Conservation (phyloP, 1,284 basidiomycete genomes). For the Earliella scabrosa region DNA sequence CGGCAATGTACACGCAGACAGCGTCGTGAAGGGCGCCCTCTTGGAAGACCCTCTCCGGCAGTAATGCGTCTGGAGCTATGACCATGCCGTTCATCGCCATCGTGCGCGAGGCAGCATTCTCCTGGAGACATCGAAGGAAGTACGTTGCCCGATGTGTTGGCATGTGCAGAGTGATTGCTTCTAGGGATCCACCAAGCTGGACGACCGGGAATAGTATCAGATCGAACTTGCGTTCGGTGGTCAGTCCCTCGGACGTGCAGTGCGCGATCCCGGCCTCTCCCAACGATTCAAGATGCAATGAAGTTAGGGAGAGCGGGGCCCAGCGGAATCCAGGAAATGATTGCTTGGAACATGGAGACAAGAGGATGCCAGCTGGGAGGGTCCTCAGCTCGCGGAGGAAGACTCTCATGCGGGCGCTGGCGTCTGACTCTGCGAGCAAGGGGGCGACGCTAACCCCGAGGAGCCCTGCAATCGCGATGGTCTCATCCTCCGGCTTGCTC, state of each 20-base stretch:
- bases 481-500: conserved; percentile 18
- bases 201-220: not conserved
- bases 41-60: not conserved
- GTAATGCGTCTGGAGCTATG: not conserved
- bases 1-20: not conserved
- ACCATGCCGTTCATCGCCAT: not conserved
- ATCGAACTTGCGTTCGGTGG: not conserved
- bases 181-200: not conserved
- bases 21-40: not conserved
- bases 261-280: not conserved
- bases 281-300: not conserved
- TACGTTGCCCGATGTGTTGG: not conserved
- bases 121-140: not conserved
- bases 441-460: not conserved
- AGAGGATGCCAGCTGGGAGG: not conserved
- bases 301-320: not conserved
- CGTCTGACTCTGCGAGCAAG: conserved; percentile 1
- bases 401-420: not conserved
- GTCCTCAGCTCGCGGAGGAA: not conserved
- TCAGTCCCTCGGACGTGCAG: not conserved
- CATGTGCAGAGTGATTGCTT: not conserved
- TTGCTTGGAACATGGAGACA: not conserved
- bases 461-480: conserved; percentile 13
- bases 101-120: not conserved
- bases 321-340: not conserved